Percentiles rank a stretch among this genome's conserved stretches.
These are phyloP conservation scores for Podospora australis DNA, from an alignment of 495 filamentous ascomycete genomes.

Conservation along the genomic window DNA sequence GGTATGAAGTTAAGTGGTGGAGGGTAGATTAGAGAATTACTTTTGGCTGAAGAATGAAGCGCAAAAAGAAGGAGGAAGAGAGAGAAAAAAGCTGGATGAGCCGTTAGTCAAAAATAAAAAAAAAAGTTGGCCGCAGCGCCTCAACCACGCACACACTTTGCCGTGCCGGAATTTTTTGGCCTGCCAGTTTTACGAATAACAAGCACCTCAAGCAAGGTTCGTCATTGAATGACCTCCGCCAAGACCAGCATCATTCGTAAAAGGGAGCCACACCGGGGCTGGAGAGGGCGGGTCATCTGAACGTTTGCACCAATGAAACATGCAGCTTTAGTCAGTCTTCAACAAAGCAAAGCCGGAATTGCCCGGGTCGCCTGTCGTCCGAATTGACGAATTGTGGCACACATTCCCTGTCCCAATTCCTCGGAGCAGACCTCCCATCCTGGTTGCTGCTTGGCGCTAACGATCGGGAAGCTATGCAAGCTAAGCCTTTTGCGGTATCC, in stretches of 20 bases:
- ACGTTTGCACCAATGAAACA: conserved; percentile 15
- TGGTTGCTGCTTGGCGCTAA: too few relatives aligned
- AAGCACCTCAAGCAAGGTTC: conserved; percentile 1
- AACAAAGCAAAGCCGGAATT: conserved; percentile 23
- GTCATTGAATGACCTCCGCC: conserved; percentile 19
- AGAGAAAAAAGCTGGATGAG: conserved; percentile 19
- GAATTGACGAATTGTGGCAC: background rate
- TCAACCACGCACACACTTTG: too few relatives aligned
- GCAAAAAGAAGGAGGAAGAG: conserved; percentile 7
- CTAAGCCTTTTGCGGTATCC: too few relatives aligned
- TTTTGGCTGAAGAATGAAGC: conserved; percentile 2
- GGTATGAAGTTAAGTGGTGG: background rate
- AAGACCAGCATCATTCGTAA: conserved; percentile 11
- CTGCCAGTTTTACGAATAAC: too few relatives aligned
- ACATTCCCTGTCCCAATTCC: background rate
- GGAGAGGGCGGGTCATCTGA: background rate
- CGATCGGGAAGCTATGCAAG: too few relatives aligned
- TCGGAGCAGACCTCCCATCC: background rate
- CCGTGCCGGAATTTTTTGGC: conserved; percentile 12
- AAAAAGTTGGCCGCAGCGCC: conserved; percentile 1
- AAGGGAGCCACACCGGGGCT: conserved; percentile 24
- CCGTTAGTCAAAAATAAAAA: conserved; percentile 7
- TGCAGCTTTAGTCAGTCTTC: conserved; percentile 20
- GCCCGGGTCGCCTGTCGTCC: conserved; percentile 9
- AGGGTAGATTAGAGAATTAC: conserved; percentile 4